Base-by-base conservation (phyloP, 495 filamentous ascomycete genomes). In the Penicillium malachiteum region DNA sequence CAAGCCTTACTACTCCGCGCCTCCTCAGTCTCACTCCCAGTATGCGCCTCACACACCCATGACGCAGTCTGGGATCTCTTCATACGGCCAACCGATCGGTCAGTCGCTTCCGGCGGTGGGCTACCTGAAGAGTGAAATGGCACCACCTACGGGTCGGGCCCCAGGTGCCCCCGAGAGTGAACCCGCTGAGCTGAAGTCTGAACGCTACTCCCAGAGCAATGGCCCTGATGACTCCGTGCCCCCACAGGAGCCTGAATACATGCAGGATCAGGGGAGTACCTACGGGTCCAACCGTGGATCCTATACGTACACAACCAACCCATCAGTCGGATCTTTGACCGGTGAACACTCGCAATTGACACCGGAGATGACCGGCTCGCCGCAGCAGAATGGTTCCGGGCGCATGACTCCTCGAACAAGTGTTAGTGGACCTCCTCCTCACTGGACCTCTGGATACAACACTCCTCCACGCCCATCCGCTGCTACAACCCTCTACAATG, bases 111-210 rank as follows among this genome's bases (percentile, higher is more conserved):
- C 77, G 41, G 65, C 78, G n/a, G 81, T 69, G 55, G 74, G 77
- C n/a, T 96, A 96, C 63, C 77, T 91, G 58, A 96, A 93, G 74
- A 89, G 74, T 61, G 92, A 96, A 48, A 97, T 97, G 92, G 92
- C 88, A 0, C 92, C 93, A 8, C 92, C 92, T 3, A 81, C 90
- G 7, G 82, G 77, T 48, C 78, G 87, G 43, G 75, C 81, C 6
- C 62, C 80, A 17, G 73, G 76, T 32, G 69, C 78, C 4, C 55
- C 77, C 3, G 84, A 86, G 48, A 60, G 76, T 11, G 89, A 93
- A 46, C 75, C 84, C 42, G 61, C 72, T 12, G 90, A 95, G 55
- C 65, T 78, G n/a, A 93, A 96, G 70, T 72, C 68, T 77, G 59
- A 93, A 26, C 60, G 60, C 81, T 64, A 80, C 76, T 11, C 83